Base-by-base conservation (phyloP, 2,329 filamentous ascomycete genomes). In the Colletotrichum cordylinicola region DNA sequence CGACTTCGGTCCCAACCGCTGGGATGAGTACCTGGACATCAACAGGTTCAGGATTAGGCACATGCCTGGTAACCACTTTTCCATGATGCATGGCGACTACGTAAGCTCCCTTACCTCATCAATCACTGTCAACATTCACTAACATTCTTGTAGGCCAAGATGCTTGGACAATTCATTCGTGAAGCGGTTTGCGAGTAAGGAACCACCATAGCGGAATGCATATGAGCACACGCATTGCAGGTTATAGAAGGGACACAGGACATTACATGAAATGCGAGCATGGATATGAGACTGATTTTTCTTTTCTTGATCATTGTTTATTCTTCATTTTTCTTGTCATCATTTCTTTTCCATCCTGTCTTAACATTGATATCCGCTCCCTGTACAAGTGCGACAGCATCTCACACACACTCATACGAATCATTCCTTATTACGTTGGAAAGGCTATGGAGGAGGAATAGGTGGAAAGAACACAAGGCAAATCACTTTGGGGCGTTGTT, bases 11-110 rank as follows among this genome's bases (percentile, higher is more conserved):
- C 89, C 92, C 74, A 94, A 94, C 82, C 88, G 92, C 24, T 94
- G 93, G 92, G 92, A 92, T 33, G 90, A 93, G 82, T 92, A 92
- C 56, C 84, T 94, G 52, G 91, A 92, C 68, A 81, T 86, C 66
- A 84, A 89, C 70, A 93, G 92, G 83, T 92, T 94, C 85, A 87
- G 87, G 65, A 93, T 90, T 78, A 89, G 88, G 70, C 91, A 93
- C 80, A 93, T 94, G 91, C 91, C 90, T 18, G 93, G 93, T 4
- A 94, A 95, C 80, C 93, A 95, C 84, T 95, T 95, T 85, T 91
- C 89, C 24, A 95, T 95, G 93, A 94, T 95, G 92, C 91, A 93
- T 82, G 92, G 91, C 77, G 82, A 87, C 5, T 69, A 84, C 72
- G 85, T 86, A 78, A 78, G 85, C 83, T 2, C 33, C 5, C 27